Conservation (phyloP, 345 rosid species). For the Dimocarpus longan region DNA sequence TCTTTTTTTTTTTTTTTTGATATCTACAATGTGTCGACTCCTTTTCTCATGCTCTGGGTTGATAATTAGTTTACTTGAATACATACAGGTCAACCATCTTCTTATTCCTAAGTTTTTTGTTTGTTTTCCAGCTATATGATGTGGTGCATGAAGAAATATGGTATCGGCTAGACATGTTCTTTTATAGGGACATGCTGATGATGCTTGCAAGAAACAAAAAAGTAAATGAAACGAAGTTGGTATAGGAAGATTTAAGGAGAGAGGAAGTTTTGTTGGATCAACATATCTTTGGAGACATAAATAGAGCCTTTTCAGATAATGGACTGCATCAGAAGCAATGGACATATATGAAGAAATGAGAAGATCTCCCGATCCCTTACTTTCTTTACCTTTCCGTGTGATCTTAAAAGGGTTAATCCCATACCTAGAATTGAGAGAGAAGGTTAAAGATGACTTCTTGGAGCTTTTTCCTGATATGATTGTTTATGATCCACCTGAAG, state of each 20-base stretch:
- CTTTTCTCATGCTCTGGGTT: neutral
- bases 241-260: conserved; percentile 79
- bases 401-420: conserved; percentile 85
- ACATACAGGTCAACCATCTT: neutral
- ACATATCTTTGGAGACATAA: conserved; percentile 84
- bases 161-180: conserved; percentile 91
- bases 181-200: conserved; percentile 91
- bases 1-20: too few relatives aligned
- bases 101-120: neutral
- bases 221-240: conserved; percentile 58
- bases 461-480: conserved; percentile 88
- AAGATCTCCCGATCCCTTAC: conserved; percentile 80
- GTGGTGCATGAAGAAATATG: conserved; percentile 89
- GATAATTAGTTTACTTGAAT: neutral
- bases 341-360: conserved; percentile 83
- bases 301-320: conserved; percentile 68
- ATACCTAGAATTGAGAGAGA: conserved; percentile 81
- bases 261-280: conserved; percentile 89
- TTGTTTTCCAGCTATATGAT: conserved; percentile 60
- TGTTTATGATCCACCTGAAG: conserved; percentile 88
- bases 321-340: conserved; percentile 76
- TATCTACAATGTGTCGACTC: neutral
- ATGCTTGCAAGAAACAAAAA: conserved; percentile 87
- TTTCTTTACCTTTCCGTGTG: conserved; percentile 88
- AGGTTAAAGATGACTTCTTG: conserved; percentile 82